Conservation (phyloP, 495 filamentous ascomycete genomes). For the Xylaria castorea region DNA sequence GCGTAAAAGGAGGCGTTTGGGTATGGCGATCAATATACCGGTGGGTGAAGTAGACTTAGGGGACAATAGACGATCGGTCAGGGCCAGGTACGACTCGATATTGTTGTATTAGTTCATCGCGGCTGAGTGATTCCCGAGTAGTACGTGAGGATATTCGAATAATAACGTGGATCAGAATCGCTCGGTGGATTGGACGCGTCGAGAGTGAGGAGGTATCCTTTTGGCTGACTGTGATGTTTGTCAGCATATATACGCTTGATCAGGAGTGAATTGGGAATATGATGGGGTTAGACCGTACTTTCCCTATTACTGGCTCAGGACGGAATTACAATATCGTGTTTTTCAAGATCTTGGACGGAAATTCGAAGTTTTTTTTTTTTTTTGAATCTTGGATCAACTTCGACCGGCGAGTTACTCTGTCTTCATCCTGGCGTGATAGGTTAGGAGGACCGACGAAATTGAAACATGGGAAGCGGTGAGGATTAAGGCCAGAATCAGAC, state of each 20-base stretch:
- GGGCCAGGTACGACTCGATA: background rate
- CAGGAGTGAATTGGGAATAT: background rate
- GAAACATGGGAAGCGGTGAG: background rate
- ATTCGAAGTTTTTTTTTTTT: background rate
- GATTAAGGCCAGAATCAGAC: background rate
- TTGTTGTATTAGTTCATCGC: background rate
- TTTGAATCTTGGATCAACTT: background rate
- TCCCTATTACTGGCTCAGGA: background rate
- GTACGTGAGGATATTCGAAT: background rate
- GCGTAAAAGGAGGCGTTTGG: background rate
- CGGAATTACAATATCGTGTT: background rate
- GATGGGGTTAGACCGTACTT: background rate
- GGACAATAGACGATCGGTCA: conserved; percentile 2
- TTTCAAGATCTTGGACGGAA: background rate
- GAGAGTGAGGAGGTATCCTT: background rate
- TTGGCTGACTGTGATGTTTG: background rate
- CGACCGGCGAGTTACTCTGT: background rate
- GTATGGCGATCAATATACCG: background rate
- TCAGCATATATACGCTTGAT: background rate
- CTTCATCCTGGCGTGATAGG: background rate
- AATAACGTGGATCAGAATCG: background rate
- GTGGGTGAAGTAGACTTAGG: background rate
- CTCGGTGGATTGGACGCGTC: conserved; percentile 3
- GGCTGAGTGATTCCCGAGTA: background rate
- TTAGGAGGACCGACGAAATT: background rate